A percentile compares a stretch with the other conserved stretches of the same genome.
Conservation (phyloP, 2,329 filamentous ascomycete genomes). For the Coniosporium tulheliwenetii region DNA sequence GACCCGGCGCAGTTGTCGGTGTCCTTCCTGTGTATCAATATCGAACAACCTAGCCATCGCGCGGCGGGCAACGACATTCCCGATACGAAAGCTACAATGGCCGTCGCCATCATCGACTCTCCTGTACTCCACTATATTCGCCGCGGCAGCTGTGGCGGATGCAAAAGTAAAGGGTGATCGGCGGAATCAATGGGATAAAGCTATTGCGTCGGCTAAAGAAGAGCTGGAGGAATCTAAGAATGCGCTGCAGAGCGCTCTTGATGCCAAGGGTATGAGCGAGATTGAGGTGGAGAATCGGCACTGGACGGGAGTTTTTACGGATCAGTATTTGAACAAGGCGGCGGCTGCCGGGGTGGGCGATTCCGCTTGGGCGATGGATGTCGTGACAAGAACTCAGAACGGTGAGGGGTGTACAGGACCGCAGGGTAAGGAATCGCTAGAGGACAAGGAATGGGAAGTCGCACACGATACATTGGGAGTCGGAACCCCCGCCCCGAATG, state of each 20-base stretch:
- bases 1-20: conserved; percentile 45
- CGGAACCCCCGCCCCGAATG: conserved; percentile 9
- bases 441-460: no score
- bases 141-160: conserved; percentile 48
- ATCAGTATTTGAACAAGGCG: no score
- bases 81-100: conserved; percentile 33
- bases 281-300: no score
- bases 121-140: conserved; percentile 52
- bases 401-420: no score
- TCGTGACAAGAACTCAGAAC: no score
- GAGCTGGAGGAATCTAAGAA: conserved; percentile 19
- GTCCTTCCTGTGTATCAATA: conserved; percentile 41
- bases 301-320: no score
- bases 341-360: no score
- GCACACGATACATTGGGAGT: no score
- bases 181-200: conserved; percentile 43
- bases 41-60: conserved; percentile 28
- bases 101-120: conserved; percentile 44
- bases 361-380: no score
- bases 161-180: conserved; percentile 41
- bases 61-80: conserved; percentile 34
- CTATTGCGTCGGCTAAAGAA: conserved; percentile 39
- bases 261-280: no score
- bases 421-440: no score
- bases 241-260: no score